Percentiles rank a stretch among this genome's conserved stretches.
These are phyloP conservation scores for Alternaria conjuncta DNA, from an alignment of 2,329 filamentous ascomycete genomes.

Conservation along the genomic window DNA sequence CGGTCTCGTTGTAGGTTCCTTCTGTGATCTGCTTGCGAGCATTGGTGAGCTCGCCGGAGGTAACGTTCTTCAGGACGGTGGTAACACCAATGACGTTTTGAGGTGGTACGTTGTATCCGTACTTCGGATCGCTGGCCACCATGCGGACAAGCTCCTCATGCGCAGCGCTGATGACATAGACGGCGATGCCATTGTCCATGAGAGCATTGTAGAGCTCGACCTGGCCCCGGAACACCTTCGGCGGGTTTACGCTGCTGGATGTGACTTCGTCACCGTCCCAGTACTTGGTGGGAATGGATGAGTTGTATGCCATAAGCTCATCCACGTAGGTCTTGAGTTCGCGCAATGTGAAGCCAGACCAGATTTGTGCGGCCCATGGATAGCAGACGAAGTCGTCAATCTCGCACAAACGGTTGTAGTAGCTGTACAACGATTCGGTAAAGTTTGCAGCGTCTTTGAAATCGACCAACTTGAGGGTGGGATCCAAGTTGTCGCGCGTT, in stretches of 20 bases:
- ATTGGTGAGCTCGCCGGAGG: constrained; percentile 35
- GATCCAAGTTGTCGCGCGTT: constrained; percentile 37
- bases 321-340: constrained; percentile 38
- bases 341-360: constrained; percentile 34
- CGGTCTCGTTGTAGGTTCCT: constrained; percentile 32
- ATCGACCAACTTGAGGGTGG: constrained; percentile 36
- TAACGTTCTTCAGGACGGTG: constrained; percentile 35
- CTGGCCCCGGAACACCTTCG: constrained; percentile 35
- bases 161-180: constrained; percentile 39
- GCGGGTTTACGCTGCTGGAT: constrained; percentile 25
- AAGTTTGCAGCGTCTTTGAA: constrained; percentile 43
- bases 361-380: constrained; percentile 39
- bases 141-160: constrained; percentile 43
- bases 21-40: constrained; percentile 35
- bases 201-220: constrained; percentile 38
- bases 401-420: constrained; percentile 39
- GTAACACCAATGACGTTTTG: constrained; percentile 42
- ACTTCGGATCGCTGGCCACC: constrained; percentile 41
- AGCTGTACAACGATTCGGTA: constrained; percentile 40
- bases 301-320: constrained; percentile 37
- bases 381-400: constrained; percentile 41
- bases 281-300: constrained; percentile 30
- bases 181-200: constrained; percentile 38
- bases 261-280: constrained; percentile 37
- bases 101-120: constrained; percentile 40